Percentiles rank a stretch among this genome's conserved stretches.
Evolutionary conservation across 768 basidiomycete species (phyloP).

Genomic region (Termitomyces sp.): DNA sequence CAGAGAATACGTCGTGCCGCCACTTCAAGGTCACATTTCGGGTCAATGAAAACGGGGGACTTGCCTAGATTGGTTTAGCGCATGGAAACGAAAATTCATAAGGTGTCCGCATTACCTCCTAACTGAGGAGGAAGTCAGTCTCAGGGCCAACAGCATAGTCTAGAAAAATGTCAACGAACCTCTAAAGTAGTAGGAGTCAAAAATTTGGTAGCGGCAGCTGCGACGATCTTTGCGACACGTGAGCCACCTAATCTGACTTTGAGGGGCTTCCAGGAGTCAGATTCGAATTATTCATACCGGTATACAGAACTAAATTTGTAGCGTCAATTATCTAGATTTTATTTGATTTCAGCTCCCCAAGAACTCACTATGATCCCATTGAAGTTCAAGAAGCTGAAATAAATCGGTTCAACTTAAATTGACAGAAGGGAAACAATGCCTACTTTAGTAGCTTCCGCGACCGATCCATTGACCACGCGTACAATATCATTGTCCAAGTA

Average conservation of each 20-base stretch:
- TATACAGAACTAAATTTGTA: conserved; percentile 48
- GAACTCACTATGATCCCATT: conserved; percentile 50
- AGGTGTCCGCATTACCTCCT: conserved; percentile 24
- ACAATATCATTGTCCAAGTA: conserved; percentile 68
- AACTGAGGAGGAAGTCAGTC: conserved; percentile 30
- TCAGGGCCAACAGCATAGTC: neutral
- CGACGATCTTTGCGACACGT: conserved; percentile 61
- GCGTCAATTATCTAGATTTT: neutral
- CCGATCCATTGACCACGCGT: conserved; percentile 63
- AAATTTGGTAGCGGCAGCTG: conserved; percentile 69
- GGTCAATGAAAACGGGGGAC: conserved; percentile 70
- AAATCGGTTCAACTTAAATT: neutral
- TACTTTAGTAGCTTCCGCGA: conserved; percentile 57
- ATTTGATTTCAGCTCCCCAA: neutral
- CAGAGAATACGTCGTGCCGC: conserved; percentile 72
- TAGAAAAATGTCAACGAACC: conserved; percentile 10
- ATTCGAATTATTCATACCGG: conserved; percentile 34
- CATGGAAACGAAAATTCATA: neutral
- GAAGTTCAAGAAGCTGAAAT: conserved; percentile 60
- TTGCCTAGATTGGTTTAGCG: conserved; percentile 37
- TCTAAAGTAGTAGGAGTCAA: conserved; percentile 60
- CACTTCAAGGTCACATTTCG: conserved; percentile 56
- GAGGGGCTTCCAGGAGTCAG: neutral
- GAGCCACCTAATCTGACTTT: conserved; percentile 32
- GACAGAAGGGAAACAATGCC: neutral